Percentiles rank a stretch among this genome's conserved stretches.
These are phyloP conservation scores for Clavulina sp. DNA, from an alignment of 768 basidiomycete genomes.

Conservation along the genomic window DNA sequence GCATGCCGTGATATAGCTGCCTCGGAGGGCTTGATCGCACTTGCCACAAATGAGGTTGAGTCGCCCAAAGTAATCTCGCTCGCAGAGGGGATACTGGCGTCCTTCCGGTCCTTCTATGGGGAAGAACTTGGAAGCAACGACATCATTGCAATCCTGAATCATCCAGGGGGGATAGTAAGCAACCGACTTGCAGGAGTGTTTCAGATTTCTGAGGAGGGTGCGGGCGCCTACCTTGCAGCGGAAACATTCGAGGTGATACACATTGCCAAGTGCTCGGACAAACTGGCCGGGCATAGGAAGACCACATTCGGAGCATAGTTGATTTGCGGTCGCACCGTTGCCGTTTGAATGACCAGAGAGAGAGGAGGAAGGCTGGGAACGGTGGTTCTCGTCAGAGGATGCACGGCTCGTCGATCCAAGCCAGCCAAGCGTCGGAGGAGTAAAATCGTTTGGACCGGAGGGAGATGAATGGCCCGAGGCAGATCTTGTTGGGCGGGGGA, in stretches of 20 bases:
- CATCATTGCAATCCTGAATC: constrained; percentile 78
- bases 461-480: constrained; percentile 2
- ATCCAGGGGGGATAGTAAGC: constrained; percentile 3
- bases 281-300: constrained; percentile 71
- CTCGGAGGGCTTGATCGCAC: constrained; percentile 83
- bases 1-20: constrained; percentile 98
- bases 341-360: neutral
- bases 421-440: neutral
- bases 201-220: too few species aligned
- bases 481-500: neutral
- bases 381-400: neutral
- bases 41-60: constrained; percentile 93
- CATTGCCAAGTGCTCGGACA: constrained; percentile 82
- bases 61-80: constrained; percentile 92
- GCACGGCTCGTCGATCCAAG: neutral
- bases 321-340: neutral
- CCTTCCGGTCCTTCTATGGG: constrained; percentile 86
- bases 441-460: neutral
- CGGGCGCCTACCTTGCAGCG: constrained; percentile 67
- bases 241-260: constrained; percentile 97
- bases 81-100: constrained; percentile 87
- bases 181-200: neutral
- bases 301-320: constrained; percentile 5
- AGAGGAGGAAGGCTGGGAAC: constrained; percentile 15
- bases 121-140: constrained; percentile 97